Conservation (phyloP, 2,329 filamentous ascomycete genomes). For the Sclerotinia minor region DNA sequence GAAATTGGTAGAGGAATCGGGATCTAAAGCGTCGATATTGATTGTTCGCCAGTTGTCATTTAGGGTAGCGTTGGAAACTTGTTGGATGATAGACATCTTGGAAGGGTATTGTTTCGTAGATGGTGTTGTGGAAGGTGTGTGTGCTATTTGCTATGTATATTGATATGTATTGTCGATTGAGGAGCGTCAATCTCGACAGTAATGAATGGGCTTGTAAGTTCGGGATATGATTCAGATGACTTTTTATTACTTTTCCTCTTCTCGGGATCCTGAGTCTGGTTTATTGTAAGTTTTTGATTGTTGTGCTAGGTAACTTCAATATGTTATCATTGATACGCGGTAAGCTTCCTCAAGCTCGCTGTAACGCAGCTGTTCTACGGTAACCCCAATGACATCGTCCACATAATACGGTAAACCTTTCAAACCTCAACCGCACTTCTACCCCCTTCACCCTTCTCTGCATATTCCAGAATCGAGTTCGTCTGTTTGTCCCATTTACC, state of each 20-base stretch:
- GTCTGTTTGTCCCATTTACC: constrained; percentile 1
- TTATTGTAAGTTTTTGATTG: not conserved
- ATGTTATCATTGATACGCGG: not conserved
- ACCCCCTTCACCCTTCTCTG: constrained; percentile 17
- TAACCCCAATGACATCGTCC: not conserved
- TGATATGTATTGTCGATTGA: not conserved
- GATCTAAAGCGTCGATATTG: constrained; percentile 88
- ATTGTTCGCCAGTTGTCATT: constrained; percentile 79
- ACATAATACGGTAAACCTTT: not conserved
- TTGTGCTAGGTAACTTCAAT: constrained; percentile 1
- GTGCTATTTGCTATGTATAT: no score
- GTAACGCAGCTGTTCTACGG: constrained; percentile 4
- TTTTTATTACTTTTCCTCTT: not conserved
- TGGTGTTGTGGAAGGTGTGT: not conserved
- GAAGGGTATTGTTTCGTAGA: not conserved
- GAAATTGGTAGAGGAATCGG: constrained; percentile 90
- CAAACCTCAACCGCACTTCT: not conserved
- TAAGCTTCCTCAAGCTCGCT: constrained; percentile 12
- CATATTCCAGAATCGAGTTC: constrained; percentile 25
- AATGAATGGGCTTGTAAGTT: not conserved
- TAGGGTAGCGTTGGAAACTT: constrained; percentile 60
- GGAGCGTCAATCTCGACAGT: not conserved
- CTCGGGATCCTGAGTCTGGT: not conserved
- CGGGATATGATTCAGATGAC: no score
- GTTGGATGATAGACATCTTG: constrained; percentile 66